These are phyloP conservation scores for Trichomonas vaginalis DNA, from an alignment of 208 protist genomes.

Conservation along the genomic window DNA sequence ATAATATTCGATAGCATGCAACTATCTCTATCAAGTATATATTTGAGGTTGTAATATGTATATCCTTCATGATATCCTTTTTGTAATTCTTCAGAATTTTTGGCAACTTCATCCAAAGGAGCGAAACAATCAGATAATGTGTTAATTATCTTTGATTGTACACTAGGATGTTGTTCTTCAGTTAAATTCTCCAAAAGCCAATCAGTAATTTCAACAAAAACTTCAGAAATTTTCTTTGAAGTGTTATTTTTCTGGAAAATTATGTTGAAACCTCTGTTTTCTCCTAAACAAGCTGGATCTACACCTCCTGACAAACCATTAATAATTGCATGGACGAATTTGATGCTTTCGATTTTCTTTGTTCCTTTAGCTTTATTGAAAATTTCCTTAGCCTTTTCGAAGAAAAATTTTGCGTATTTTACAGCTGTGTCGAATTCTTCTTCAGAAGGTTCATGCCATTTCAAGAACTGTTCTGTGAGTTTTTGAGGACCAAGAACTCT, in stretches of 20 bases:
- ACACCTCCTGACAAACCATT: not conserved
- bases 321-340: not conserved
- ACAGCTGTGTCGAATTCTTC: not conserved
- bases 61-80: not conserved
- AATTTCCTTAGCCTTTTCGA: not conserved
- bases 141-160: not conserved
- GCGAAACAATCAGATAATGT: not conserved
- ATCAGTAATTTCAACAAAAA: not conserved
- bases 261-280: not conserved
- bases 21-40: too few relatives aligned
- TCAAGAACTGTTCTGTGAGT: not conserved
- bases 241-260: not conserved
- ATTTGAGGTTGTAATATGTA: not conserved
- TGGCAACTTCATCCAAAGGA: not conserved
- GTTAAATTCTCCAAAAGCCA: not conserved
- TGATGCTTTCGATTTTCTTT: not conserved
- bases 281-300: not conserved
- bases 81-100: not conserved
- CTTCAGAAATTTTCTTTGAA: not conserved
- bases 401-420: not conserved
- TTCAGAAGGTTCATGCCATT: not conserved
- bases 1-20: not conserved
- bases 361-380: not conserved
- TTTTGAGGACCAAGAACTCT: not conserved
- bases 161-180: not conserved